Conservation (phyloP, 495 filamentous ascomycete species). For the Glonium stellatum region DNA sequence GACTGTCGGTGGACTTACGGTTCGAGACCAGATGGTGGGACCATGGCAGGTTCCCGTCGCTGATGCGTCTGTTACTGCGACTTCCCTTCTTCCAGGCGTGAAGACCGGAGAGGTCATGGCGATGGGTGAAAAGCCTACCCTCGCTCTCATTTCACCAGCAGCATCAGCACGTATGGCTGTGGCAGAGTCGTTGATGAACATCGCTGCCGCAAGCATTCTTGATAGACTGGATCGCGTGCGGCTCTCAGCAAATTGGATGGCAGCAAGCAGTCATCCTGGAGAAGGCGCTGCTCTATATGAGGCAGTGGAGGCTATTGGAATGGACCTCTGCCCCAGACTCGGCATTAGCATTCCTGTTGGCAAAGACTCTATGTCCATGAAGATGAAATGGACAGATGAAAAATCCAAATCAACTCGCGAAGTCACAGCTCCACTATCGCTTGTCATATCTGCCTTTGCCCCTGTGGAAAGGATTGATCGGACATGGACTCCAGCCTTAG, state of each 20-base stretch:
- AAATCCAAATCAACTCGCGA: conserved; percentile 63
- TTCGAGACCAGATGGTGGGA: conserved; percentile 92
- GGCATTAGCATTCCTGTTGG: conserved; percentile 91
- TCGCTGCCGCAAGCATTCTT: conserved; percentile 77
- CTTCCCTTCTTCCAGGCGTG: conserved; percentile 62
- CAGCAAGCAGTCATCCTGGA: conserved; percentile 83
- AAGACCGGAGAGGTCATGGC: conserved; percentile 91
- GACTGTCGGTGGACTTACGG: conserved; percentile 80
- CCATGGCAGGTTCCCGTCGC: conserved; percentile 94
- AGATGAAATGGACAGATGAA: conserved; percentile 85
- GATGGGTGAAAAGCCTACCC: conserved; percentile 87
- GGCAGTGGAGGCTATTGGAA: conserved; percentile 84
- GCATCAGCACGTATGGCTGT: conserved; percentile 97
- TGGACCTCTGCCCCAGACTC: conserved; percentile 77
- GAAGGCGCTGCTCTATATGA: conserved; percentile 93
- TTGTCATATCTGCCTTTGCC: conserved; percentile 85
- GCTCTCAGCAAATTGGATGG: conserved; percentile 98
- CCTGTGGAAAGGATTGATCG: conserved; percentile 69
- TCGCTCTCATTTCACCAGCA: conserved; percentile 84
- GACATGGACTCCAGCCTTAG: conserved; percentile 90
- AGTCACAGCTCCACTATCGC: conserved; percentile 83
- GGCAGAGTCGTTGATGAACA: conserved; percentile 85
- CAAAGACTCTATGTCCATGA: conserved; percentile 98
- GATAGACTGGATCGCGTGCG: conserved; percentile 70
- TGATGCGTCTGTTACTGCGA: conserved; percentile 85